Base-by-base conservation (phyloP, 306 rosid species). In the Sindora glabra region DNA sequence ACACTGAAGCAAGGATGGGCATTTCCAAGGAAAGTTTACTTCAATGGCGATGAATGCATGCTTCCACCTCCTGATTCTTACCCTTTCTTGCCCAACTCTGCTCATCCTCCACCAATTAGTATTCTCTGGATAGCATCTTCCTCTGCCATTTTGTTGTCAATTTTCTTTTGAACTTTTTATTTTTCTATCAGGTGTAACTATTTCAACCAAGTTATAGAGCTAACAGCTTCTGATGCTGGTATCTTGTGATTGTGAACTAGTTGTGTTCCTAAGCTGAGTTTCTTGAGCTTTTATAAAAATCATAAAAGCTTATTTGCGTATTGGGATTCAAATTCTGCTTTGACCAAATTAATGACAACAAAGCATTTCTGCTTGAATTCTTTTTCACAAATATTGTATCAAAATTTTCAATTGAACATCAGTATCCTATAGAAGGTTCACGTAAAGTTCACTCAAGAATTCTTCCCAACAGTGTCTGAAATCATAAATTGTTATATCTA, bases 1-100 rank as follows among this genome's bases (percentile, higher is more conserved):
- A 81, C 96, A 0, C 79, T 90, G 53, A 85, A 81, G 72, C 90
- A 85, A 19, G 96, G 97, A 17, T 90, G 97, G 97, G 97, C 89
- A 15, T 90, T 90, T 73, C 97, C 95, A n/a, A 81, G 97, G 65
- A 85, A 76, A 49, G 82, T 90, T 32, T 90, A 87, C 81, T 90
- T 90, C 75, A 85, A 90, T 40, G 97, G 97, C 13, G 91, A 90
- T 22, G 97, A 90, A 70, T 90, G 97, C 13, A 83, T 80, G 94
- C 59, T 87, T 17, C 97, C 96, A 21, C 96, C 89, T 34, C 97
- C 96, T 5, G 94, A 90, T 51, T 56, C 82, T 22, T 90, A 85
- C 79, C 97, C 97, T 58, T 69, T 67, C 71, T 80, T 90, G 50
- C 94, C 96, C 16, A 90, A 85, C 79, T 85, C 91, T 23, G 84